Base-by-base conservation (phyloP, 768 basidiomycete species). In the Xerocomus brunneocitrinus region DNA sequence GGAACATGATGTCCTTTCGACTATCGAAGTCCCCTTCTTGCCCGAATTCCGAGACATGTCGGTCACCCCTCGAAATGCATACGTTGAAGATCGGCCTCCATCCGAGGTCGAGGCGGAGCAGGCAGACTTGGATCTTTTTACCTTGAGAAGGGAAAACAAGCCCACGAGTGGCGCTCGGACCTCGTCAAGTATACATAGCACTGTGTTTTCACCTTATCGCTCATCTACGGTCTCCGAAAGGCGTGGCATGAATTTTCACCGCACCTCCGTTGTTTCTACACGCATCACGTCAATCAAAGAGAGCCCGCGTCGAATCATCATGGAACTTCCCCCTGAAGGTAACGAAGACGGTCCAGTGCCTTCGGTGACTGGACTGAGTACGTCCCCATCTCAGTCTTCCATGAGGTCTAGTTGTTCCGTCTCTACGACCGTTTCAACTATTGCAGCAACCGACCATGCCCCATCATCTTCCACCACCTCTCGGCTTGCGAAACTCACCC, bases 1-100 rank as follows among this genome's bases (percentile, higher is more conserved):
- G 41, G 93, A 93, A 59, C 90, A 95, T 60, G 93, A 95, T 60
- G 86, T 97, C 30, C 82, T 92, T 22, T 86, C 91, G 5, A 87
- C 85, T 57, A 94, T 97, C 55, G 88, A 90, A 57, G 83, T 97
- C 12, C 94, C 95, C 2, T 87, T 83, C 64, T 70, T 92, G 27
- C 77, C 80, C 8, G 79, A 81, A 30, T 72, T 57, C 31, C 53
- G 59, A 28, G 73, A 74, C 27, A 61, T 62, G 30, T 27, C 57
- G 8, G 60, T 71, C 35, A 68, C 70, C 4, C 66, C 70, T 46
- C 58, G 67, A 50, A 73, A 75, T 53, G 54, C 63, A 46, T 55
- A 67, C 51, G 53, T 67, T 16, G 68, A 75, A 53, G 67, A 76
- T 54, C 50, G 59, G 47, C 51, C 69, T n/a, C 70, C 73, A 8